phyloP scores from a whole-genome alignment of 2,329 filamentous ascomycete species.

The Botrytis paeoniae region DNA sequence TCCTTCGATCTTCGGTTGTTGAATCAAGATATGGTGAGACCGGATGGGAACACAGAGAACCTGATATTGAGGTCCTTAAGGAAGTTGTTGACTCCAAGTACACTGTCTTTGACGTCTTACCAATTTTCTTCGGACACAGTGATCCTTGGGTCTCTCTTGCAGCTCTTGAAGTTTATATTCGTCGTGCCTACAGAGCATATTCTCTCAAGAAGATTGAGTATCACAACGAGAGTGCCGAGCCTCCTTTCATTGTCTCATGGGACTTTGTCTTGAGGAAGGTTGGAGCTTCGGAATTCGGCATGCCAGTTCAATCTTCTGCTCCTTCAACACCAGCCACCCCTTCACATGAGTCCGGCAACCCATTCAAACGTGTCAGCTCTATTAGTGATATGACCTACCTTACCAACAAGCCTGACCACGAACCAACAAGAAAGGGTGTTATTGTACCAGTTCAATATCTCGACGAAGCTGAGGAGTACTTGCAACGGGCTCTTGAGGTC shows the following conservation, averaged over 20 bases:
- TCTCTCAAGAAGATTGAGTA: conserved; percentile 87
- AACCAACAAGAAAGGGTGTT: conserved; percentile 85
- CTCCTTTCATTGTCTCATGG: conserved; percentile 83
- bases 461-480: conserved; percentile 86
- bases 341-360: conserved; percentile 53
- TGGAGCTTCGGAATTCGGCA: conserved; percentile 83
- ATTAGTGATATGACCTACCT: conserved; percentile 97
- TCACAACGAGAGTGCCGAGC: conserved; percentile 66
- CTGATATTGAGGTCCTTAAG: conserved; percentile 85
- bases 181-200: conserved; percentile 95
- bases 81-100: conserved; percentile 98
- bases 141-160: conserved; percentile 94
- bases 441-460: conserved; percentile 92
- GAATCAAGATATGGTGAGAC: conserved; percentile 98
- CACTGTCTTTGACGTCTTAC: conserved; percentile 94
- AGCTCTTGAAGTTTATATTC: conserved; percentile 92
- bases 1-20: conserved; percentile 89
- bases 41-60: conserved; percentile 93
- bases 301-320: conserved; percentile 73
- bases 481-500: conserved; percentile 79
- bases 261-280: conserved; percentile 94
- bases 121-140: conserved; percentile 90
- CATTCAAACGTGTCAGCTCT: conserved; percentile 82
- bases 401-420: conserved; percentile 65
- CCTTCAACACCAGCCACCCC: conserved; percentile 83